Percentiles rank a stretch among this genome's conserved stretches.
phyloP scores from a whole-genome alignment of 2,329 filamentous ascomycete species.

The Xylaria sp. region DNA sequence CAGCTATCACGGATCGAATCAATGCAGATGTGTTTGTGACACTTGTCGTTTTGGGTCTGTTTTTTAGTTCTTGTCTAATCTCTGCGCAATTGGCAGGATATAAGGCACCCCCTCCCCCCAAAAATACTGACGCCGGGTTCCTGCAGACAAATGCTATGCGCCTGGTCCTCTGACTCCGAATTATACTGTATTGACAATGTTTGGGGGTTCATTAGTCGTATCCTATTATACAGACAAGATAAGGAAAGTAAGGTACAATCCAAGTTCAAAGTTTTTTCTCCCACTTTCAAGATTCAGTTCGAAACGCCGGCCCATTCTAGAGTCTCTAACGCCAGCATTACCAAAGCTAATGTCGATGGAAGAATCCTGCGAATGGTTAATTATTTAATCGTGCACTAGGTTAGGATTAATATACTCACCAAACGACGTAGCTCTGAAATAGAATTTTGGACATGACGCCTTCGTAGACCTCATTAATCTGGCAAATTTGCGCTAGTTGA shows the following conservation, averaged over 20 bases:
- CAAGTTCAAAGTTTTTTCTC: background rate
- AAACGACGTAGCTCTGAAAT: constrained; percentile 97
- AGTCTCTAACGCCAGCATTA: constrained; percentile 91
- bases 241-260: constrained; percentile 8
- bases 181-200: background rate
- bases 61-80: background rate
- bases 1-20: background rate
- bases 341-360: constrained; percentile 88
- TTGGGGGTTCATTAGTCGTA: constrained; percentile 11
- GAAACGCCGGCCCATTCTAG: constrained; percentile 78
- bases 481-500: constrained; percentile 96
- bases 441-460: constrained; percentile 90
- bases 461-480: constrained; percentile 97
- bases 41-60: background rate
- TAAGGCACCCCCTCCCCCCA: background rate
- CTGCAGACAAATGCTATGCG: background rate
- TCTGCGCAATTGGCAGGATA: background rate
- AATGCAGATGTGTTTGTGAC: background rate
- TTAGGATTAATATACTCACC: constrained; percentile 63
- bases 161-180: background rate
- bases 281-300: background rate
- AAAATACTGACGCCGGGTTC: background rate
- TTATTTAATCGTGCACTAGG: background rate
- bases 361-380: constrained; percentile 74
- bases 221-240: constrained; percentile 1